Percentiles rank a stretch among this genome's conserved stretches.
Conservation (phyloP, 2,329 filamentous ascomycete species). For the Phaeosphaeriaceae sp. region DNA sequence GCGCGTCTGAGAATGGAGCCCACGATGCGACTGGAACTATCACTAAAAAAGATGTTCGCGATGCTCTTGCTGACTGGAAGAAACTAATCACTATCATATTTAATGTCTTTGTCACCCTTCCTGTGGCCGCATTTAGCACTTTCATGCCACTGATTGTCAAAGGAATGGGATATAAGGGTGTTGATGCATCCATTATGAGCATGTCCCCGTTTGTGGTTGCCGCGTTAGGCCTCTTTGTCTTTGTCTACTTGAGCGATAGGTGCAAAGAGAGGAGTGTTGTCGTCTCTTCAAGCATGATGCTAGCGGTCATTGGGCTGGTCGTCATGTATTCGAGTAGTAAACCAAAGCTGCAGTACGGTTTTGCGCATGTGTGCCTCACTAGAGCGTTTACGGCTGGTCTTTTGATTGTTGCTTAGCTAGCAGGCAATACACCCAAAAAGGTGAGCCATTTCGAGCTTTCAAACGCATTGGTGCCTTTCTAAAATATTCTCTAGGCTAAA, state of each 20-base stretch:
- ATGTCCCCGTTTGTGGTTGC: neutral
- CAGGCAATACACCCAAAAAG: neutral
- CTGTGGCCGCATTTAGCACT: neutral
- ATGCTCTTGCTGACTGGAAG: neutral
- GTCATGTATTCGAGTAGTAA: neutral
- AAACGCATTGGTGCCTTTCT: neutral
- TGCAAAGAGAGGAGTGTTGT: neutral
- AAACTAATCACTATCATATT: neutral
- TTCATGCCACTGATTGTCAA: conserved; percentile 1
- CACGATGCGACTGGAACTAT: neutral
- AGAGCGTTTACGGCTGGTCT: neutral
- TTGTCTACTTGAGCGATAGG: conserved; percentile 1
- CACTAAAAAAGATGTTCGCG: neutral
- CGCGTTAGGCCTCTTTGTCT: neutral
- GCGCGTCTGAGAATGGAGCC: neutral
- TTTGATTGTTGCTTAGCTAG: neutral
- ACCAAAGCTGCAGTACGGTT: neutral
- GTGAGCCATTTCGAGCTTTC: neutral
- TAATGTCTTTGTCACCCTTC: neutral
- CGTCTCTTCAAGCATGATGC: conserved; percentile 1
- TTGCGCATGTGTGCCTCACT: neutral
- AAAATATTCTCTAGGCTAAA: neutral
- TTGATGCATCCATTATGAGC: neutral
- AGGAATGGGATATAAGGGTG: neutral
- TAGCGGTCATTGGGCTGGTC: neutral